These are phyloP conservation scores for Podospora comata DNA, from an alignment of 495 filamentous ascomycete species.

Conservation along the genomic window DNA sequence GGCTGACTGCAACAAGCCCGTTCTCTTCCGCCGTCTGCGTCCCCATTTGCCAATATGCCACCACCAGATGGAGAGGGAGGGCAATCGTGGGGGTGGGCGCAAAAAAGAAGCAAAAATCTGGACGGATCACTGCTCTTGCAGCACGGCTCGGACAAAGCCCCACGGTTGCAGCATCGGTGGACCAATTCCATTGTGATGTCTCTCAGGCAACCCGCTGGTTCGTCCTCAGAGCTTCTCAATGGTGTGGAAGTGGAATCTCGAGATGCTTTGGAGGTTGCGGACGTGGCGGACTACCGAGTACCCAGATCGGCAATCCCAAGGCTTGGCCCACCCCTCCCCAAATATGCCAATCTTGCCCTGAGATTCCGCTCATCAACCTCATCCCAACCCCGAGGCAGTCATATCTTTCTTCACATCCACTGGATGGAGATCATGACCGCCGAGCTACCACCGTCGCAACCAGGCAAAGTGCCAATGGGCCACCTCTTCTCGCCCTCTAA, in stretches of 20 bases:
- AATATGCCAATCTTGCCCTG: background rate
- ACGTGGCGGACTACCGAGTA: constrained; percentile 8
- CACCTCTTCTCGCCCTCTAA: constrained; percentile 1
- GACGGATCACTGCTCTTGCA: background rate
- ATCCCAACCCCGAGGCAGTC: background rate
- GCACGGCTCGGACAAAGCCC: background rate
- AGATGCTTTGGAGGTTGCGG: background rate
- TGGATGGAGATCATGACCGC: constrained; percentile 1
- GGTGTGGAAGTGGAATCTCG: background rate
- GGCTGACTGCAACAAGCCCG: background rate
- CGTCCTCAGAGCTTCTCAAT: background rate
- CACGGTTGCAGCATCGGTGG: too few species aligned
- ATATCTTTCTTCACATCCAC: background rate
- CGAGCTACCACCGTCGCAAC: background rate
- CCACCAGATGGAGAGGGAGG: background rate
- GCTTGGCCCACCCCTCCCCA: background rate
- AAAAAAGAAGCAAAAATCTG: background rate
- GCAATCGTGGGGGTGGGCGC: background rate
- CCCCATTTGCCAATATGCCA: background rate
- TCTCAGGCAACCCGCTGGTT: background rate
- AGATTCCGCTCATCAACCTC: background rate
- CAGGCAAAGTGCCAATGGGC: background rate
- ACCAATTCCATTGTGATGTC: background rate
- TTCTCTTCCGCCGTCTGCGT: background rate
- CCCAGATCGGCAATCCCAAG: constrained; percentile 15